Conservation (phyloP, 768 basidiomycete genomes). For the Amanita exitialis region DNA sequence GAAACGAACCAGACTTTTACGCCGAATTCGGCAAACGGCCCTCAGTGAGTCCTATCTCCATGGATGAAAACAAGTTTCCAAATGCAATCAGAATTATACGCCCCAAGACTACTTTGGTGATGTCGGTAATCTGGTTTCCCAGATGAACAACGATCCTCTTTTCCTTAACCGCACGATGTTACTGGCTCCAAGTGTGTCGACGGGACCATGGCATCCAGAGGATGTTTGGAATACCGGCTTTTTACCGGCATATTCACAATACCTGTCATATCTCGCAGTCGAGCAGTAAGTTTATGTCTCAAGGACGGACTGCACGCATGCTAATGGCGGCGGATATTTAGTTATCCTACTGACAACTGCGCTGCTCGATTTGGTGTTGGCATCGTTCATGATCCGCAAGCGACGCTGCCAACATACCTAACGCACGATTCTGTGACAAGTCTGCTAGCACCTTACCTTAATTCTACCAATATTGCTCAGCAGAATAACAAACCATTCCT, state of each 20-base stretch:
- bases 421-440: slow-evolving; percentile 42
- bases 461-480: slow-evolving; percentile 35
- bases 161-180: slow-evolving; percentile 32
- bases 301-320: background rate
- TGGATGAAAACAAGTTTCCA: background rate
- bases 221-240: slow-evolving; percentile 42
- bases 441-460: slow-evolving; percentile 43
- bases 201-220: slow-evolving; percentile 36
- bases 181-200: slow-evolving; percentile 54
- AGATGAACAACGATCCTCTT: slow-evolving; percentile 23
- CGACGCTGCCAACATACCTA: slow-evolving; percentile 43
- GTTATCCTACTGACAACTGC: slow-evolving; percentile 48
- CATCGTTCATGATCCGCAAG: slow-evolving; percentile 28
- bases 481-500: slow-evolving; percentile 36
- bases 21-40: slow-evolving; percentile 32
- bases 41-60: slow-evolving; percentile 17
- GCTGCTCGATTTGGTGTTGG: slow-evolving; percentile 37
- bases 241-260: slow-evolving; percentile 28
- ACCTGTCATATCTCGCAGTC: slow-evolving; percentile 36
- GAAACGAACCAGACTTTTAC: slow-evolving; percentile 74
- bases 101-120: slow-evolving; percentile 39
- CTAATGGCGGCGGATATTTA: slow-evolving; percentile 4
- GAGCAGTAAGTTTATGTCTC: slow-evolving; percentile 35
- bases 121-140: slow-evolving; percentile 30
- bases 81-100: slow-evolving; percentile 14